Percentiles rank a stretch among this genome's conserved stretches.
Evolutionary conservation across 192 early-diverging fungal genomes (phyloP).

Genomic region (Phycomyces blakesleeanus): DNA sequence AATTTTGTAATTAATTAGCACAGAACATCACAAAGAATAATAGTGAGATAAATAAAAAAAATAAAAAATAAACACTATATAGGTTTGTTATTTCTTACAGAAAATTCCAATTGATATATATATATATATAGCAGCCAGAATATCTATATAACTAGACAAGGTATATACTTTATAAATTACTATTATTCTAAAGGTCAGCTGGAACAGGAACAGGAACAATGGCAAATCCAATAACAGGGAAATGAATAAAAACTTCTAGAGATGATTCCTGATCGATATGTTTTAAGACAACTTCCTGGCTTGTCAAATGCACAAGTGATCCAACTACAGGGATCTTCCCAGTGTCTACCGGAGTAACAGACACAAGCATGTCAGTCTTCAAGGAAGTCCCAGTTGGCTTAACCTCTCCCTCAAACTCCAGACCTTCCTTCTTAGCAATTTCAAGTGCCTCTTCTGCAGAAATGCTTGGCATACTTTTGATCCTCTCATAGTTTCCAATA

Average conservation of each 20-base stretch:
- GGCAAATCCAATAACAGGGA: conserved; percentile 22
- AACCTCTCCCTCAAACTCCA: background rate
- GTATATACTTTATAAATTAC: background rate
- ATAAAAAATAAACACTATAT: too few relatives aligned
- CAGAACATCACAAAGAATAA: too few relatives aligned
- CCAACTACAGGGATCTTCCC: conserved; percentile 18
- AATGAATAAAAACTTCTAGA: conserved; percentile 18
- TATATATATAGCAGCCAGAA: too few relatives aligned
- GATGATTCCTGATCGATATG: conserved; percentile 3
- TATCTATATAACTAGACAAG: too few relatives aligned
- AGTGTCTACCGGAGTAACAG: conserved; percentile 25
- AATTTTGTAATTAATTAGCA: too few relatives aligned
- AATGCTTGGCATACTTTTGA: background rate
- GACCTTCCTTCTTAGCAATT: conserved; percentile 9
- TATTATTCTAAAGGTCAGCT: background rate
- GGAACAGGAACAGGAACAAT: conserved; percentile 13
- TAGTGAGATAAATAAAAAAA: too few relatives aligned
- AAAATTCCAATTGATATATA: too few relatives aligned
- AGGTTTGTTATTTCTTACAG: too few relatives aligned
- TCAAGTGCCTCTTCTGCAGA: conserved; percentile 26
- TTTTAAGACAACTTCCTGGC: conserved; percentile 3
- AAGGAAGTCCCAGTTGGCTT: background rate
- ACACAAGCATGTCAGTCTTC: conserved; percentile 13
- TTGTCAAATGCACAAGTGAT: conserved; percentile 6
- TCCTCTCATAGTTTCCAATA: background rate